Percentiles rank a stretch among this genome's conserved stretches.
Conservation (phyloP, 148 eudicot species). For the Beta vulgaris region DNA sequence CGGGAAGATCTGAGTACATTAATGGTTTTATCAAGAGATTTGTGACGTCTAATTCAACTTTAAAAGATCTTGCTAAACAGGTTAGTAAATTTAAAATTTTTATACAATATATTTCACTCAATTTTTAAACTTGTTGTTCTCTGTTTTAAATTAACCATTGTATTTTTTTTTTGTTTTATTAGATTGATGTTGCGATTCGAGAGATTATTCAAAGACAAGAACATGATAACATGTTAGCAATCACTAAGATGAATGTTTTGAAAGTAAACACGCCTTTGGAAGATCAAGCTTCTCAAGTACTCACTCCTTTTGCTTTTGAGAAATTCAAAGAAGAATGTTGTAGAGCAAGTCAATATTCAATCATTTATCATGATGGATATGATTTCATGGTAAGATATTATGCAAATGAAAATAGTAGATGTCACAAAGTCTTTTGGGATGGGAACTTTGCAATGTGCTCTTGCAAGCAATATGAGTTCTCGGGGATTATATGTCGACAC, state of each 20-base stretch:
- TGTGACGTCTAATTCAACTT: neutral
- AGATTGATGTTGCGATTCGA: neutral
- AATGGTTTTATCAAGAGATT: slow-evolving; percentile 4
- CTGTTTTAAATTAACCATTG: too few relatives aligned
- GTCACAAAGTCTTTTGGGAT: slow-evolving; percentile 3
- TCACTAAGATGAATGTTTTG: neutral
- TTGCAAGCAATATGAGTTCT: slow-evolving; percentile 5
- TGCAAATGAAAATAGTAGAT: neutral
- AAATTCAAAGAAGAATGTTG: too few relatives aligned
- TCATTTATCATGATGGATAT: neutral
- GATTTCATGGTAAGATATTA: neutral
- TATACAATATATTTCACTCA: too few relatives aligned
- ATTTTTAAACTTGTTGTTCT: too few relatives aligned
- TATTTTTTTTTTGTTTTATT: neutral
- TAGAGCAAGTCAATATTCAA: neutral
- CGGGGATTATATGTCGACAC: neutral
- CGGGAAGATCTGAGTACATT: neutral
- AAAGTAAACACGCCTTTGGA: neutral
- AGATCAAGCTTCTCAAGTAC: neutral
- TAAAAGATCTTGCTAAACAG: neutral
- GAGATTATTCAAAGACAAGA: neutral
- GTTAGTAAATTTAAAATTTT: too few relatives aligned
- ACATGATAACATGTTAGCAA: neutral
- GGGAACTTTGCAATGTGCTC: neutral
- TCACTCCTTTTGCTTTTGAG: neutral